Evolutionary conservation across 257 asterid species (phyloP).

Genomic region (Solanum gracilifrons): DNA sequence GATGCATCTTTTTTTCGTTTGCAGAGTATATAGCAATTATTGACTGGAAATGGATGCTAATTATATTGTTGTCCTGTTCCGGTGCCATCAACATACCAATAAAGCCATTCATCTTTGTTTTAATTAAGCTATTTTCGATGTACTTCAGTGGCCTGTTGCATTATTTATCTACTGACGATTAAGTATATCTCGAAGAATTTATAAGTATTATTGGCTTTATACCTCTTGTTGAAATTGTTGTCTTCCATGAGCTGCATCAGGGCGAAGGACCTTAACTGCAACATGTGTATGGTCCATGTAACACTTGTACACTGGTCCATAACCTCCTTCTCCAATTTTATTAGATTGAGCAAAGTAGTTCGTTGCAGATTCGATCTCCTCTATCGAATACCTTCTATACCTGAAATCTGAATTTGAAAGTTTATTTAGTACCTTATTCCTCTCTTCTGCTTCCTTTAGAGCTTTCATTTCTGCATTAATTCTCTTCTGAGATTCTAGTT

Average conservation of each 20-base stretch:
- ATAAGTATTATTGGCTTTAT: not conserved
- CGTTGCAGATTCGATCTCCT: conserved; percentile 84
- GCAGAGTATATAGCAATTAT: not conserved
- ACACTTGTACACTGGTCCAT: conserved; percentile 88
- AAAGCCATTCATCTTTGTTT: not conserved
- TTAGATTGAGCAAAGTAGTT: conserved; percentile 55
- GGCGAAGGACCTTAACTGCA: conserved; percentile 94
- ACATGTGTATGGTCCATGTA: conserved; percentile 80
- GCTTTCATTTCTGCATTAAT: conserved; percentile 66
- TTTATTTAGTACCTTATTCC: conserved; percentile 10
- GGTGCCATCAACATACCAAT: not conserved
- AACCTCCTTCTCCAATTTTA: conserved; percentile 95
- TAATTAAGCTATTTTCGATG: not conserved
- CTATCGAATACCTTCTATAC: conserved; percentile 75
- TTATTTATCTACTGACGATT: not conserved
- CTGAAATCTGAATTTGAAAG: conserved; percentile 27
- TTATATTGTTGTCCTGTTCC: not conserved
- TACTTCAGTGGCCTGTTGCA: not conserved
- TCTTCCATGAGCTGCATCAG: conserved; percentile 94
- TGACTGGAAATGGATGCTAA: not conserved
- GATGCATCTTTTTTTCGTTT: not conserved
- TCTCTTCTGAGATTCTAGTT: conserved; percentile 75
- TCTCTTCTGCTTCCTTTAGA: conserved; percentile 49
- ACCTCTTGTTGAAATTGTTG: conserved; percentile 96
- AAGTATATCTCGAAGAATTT: not conserved